Percentiles rank a stretch among this genome's conserved stretches.
These are phyloP conservation scores for Amanita rimosa DNA, from an alignment of 768 basidiomycete species.

Conservation along the genomic window DNA sequence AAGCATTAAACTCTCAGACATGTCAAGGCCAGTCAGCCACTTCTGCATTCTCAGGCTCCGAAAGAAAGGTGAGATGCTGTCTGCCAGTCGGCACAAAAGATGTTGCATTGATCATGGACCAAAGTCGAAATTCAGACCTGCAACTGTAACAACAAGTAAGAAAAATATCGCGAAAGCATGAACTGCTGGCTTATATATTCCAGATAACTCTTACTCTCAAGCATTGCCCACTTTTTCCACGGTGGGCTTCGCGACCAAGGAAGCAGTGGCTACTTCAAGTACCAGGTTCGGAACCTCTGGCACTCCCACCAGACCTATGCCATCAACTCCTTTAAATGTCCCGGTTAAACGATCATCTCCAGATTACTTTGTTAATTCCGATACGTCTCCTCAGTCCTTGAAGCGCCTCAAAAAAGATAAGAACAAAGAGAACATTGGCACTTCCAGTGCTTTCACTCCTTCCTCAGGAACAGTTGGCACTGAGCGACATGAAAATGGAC, in stretches of 20 bases:
- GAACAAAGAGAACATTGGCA: slow-evolving; percentile 9
- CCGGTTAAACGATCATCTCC: slow-evolving; percentile 10
- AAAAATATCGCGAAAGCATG: neutral
- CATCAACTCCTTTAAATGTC: neutral
- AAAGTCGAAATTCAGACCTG: slow-evolving; percentile 36
- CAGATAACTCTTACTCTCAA: neutral
- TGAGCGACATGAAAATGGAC: neutral
- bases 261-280: too few species aligned
- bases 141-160: slow-evolving; percentile 10
- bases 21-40: neutral
- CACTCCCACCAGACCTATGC: neutral
- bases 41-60: neutral
- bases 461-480: neutral
- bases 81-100: neutral
- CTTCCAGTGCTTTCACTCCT: neutral
- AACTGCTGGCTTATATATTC: neutral
- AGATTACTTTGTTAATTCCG: slow-evolving; percentile 9
- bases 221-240: neutral
- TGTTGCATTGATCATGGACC: slow-evolving; percentile 5
- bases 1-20: slow-evolving; percentile 2
- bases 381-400: slow-evolving; percentile 9
- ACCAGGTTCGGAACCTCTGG: neutral
- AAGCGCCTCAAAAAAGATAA: slow-evolving; percentile 10
- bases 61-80: neutral
- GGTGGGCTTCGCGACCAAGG: neutral